These are phyloP conservation scores for Diaporthe citrichinensis DNA, from an alignment of 2,329 filamentous ascomycete genomes.

Conservation along the genomic window DNA sequence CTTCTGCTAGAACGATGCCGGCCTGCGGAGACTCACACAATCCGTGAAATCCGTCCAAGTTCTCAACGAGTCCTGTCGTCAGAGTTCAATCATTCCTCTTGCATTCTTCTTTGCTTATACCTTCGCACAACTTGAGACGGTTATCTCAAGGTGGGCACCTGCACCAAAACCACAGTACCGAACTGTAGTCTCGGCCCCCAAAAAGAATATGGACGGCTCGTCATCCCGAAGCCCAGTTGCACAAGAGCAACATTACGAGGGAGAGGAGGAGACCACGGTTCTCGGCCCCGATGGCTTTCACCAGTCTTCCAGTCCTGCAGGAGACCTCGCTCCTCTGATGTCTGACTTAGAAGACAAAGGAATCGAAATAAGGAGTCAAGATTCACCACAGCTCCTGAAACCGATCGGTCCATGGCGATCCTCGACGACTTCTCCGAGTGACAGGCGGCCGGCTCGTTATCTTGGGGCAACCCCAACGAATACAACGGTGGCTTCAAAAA, in stretches of 20 bases:
- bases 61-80: background rate
- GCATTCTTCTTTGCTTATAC: background rate
- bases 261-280: background rate
- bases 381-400: background rate
- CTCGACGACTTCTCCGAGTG: background rate
- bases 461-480: background rate
- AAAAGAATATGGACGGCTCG: background rate
- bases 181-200: background rate
- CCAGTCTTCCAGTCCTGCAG: background rate
- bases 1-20: background rate
- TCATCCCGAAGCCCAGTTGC: background rate
- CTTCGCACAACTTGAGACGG: no score
- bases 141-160: background rate
- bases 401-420: background rate
- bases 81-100: background rate
- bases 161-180: background rate
- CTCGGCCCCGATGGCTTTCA: background rate
- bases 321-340: background rate
- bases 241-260: background rate
- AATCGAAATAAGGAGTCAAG: background rate
- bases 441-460: background rate
- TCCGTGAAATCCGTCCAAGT: background rate
- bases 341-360: background rate
- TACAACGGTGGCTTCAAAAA: conserved; percentile 44
- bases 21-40: background rate